Evolutionary conservation across 2,329 filamentous ascomycete genomes (phyloP).

Genomic region (Fusarium poae): DNA sequence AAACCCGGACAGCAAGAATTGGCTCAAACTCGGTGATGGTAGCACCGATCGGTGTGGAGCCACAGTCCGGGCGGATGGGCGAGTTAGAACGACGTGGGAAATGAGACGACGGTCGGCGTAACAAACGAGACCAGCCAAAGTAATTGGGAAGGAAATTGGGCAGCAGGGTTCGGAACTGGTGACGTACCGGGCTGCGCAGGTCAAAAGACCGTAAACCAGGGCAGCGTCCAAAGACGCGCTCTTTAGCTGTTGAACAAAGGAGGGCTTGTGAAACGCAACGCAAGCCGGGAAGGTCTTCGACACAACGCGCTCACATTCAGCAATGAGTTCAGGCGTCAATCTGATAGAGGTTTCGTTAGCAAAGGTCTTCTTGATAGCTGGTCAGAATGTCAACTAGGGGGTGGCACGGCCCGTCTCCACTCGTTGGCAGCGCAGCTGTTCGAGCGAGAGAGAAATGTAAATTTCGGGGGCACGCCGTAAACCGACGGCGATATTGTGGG

Average conservation of each 20-base stretch:
- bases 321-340: slow-evolving; percentile 68
- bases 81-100: slow-evolving; percentile 40
- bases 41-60: slow-evolving; percentile 46
- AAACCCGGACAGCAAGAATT: slow-evolving; percentile 37
- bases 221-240: slow-evolving; percentile 67
- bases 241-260: slow-evolving; percentile 72
- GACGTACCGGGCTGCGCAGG: slow-evolving; percentile 69
- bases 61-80: slow-evolving; percentile 44
- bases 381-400: slow-evolving; percentile 10
- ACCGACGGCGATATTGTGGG: slow-evolving; percentile 45
- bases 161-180: slow-evolving; percentile 33
- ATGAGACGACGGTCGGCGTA: slow-evolving; percentile 36
- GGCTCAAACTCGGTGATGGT: slow-evolving; percentile 39
- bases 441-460: slow-evolving; percentile 17
- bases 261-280: slow-evolving; percentile 73
- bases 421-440: too few relatives aligned
- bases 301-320: slow-evolving; percentile 72
- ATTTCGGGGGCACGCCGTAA: slow-evolving; percentile 45
- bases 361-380: slow-evolving; percentile 11
- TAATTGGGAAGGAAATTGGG: slow-evolving; percentile 40
- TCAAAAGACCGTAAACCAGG: slow-evolving; percentile 70
- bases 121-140: slow-evolving; percentile 15
- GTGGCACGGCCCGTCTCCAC: slow-evolving; percentile 43
- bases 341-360: slow-evolving; percentile 51
- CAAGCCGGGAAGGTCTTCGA: slow-evolving; percentile 72